A percentile compares a stretch with the other conserved stretches of the same genome.
phyloP scores from a whole-genome alignment of 352 stramenopile species.

The Phytopythium chamaehyphon region DNA sequence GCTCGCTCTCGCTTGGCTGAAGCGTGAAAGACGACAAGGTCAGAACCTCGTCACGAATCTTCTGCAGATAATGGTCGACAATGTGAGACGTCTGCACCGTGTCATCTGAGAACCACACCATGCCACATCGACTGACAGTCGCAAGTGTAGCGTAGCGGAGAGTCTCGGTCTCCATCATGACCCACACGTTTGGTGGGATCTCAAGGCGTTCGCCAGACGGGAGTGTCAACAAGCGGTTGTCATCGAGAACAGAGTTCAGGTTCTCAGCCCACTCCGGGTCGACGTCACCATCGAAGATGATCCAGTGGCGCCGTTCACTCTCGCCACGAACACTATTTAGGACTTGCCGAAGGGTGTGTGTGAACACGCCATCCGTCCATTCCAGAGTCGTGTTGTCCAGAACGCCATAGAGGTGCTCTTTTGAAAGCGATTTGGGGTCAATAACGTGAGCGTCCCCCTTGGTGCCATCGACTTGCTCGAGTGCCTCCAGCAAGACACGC shows the following conservation, averaged over 20 bases:
- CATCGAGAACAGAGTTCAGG: slow-evolving; percentile 99
- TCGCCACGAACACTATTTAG: slow-evolving; percentile 97
- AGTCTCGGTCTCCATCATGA: slow-evolving; percentile 99
- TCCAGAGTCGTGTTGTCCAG: slow-evolving; percentile 99
- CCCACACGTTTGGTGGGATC: slow-evolving; percentile 98
- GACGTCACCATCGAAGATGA: slow-evolving; percentile 99
- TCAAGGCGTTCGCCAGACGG: slow-evolving; percentile 98
- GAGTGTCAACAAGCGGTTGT: slow-evolving; percentile 99
- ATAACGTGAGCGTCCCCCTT: slow-evolving; percentile 98
- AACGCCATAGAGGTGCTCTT: slow-evolving; percentile 98
- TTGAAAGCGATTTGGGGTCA: slow-evolving; percentile 98
- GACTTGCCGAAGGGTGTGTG: slow-evolving; percentile 93
- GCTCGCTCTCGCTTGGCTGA: slow-evolving; percentile 60
- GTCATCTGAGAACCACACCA: slow-evolving; percentile 99
- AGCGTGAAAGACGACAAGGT: slow-evolving; percentile 58
- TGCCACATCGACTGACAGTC: slow-evolving; percentile 99
- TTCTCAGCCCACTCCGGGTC: slow-evolving; percentile 99
- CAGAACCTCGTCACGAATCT: slow-evolving; percentile 66
- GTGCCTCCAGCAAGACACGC: slow-evolving; percentile 89
- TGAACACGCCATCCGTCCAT: slow-evolving; percentile 99
- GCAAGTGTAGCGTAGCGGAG: slow-evolving; percentile 97
- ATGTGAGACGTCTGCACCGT: slow-evolving; percentile 94
- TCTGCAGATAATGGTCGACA: slow-evolving; percentile 78
- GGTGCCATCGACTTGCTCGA: slow-evolving; percentile 94
- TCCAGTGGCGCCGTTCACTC: slow-evolving; percentile 96